These are phyloP conservation scores for Coccinonectria pachysandricola DNA, from an alignment of 2,329 filamentous ascomycete species.

Conservation along the genomic window DNA sequence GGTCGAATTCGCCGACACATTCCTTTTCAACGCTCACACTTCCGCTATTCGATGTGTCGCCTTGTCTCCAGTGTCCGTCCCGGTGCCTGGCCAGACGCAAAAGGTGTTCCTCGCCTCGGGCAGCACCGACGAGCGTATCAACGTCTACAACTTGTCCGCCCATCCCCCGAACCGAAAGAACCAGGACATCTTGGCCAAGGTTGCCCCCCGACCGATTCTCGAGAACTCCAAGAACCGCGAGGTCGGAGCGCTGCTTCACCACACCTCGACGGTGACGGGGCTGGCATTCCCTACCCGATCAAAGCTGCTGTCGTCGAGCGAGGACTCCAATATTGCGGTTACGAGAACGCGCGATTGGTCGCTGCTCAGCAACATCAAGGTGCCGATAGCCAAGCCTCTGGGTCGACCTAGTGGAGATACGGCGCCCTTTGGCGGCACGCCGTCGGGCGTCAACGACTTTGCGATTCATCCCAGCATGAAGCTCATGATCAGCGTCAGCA, in stretches of 20 bases:
- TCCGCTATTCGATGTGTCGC: conserved; percentile 86
- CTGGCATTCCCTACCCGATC: conserved; percentile 74
- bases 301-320: conserved; percentile 78
- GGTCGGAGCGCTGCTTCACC: conserved; percentile 77
- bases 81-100: conserved; percentile 51
- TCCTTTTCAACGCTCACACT: conserved; percentile 88
- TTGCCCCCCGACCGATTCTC: conserved; percentile 62
- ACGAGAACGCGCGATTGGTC: conserved; percentile 84
- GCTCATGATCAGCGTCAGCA: conserved; percentile 86
- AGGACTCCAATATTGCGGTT: conserved; percentile 87
- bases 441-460: conserved; percentile 88
- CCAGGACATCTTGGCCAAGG: conserved; percentile 51
- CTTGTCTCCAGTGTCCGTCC: conserved; percentile 63
- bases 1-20: conserved; percentile 76
- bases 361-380: conserved; percentile 78
- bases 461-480: conserved; percentile 95
- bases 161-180: conserved; percentile 49
- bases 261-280: conserved; percentile 69
- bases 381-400: conserved; percentile 67
- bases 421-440: conserved; percentile 67
- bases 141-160: conserved; percentile 80
- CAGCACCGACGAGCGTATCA: conserved; percentile 87
- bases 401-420: conserved; percentile 86
- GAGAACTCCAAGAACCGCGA: conserved; percentile 84
- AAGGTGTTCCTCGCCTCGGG: conserved; percentile 87